These are phyloP conservation scores for Lolium perenne DNA, from an alignment of 176 grass and related monocot species.

Conservation along the genomic window DNA sequence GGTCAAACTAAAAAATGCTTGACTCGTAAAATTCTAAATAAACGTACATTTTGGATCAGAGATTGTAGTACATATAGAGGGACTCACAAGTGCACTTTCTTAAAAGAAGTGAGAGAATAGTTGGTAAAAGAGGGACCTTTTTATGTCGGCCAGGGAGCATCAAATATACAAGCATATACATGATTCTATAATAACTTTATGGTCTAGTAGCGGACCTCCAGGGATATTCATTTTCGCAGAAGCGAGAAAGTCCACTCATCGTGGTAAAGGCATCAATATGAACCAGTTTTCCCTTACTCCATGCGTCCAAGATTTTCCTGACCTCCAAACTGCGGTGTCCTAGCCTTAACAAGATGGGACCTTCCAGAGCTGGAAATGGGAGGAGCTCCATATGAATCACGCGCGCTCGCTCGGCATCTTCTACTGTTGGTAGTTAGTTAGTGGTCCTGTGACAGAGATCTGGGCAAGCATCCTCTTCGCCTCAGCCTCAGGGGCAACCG, in stretches of 20 bases:
- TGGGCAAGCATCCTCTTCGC: neutral
- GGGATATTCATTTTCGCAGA: conserved; percentile 93
- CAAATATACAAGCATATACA: conserved; percentile 7
- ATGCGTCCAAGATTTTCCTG: neutral
- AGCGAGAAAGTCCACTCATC: conserved; percentile 91
- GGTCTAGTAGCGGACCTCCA: conserved; percentile 68
- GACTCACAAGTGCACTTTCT: no score
- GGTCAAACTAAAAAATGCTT: neutral
- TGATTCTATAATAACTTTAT: conserved; percentile 1
- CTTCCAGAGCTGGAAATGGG: neutral
- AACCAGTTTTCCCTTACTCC: conserved; percentile 64
- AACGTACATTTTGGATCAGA: neutral
- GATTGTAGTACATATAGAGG: neutral
- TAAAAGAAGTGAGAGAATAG: conserved; percentile 21
- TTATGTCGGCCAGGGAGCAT: neutral
- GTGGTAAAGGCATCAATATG: conserved; percentile 92
- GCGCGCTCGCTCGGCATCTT: neutral
- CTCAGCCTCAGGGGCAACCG: conserved; percentile 55
- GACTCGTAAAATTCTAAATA: neutral
- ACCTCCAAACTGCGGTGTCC: neutral
- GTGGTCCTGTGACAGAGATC: conserved; percentile 41
- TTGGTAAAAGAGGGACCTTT: neutral
- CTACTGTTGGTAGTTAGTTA: conserved; percentile 21
- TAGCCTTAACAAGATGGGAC: conserved; percentile 1
- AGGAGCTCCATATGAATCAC: neutral